phyloP scores from a whole-genome alignment of 2,329 filamentous ascomycete species.

The Paraconiothyrium brasiliense region DNA sequence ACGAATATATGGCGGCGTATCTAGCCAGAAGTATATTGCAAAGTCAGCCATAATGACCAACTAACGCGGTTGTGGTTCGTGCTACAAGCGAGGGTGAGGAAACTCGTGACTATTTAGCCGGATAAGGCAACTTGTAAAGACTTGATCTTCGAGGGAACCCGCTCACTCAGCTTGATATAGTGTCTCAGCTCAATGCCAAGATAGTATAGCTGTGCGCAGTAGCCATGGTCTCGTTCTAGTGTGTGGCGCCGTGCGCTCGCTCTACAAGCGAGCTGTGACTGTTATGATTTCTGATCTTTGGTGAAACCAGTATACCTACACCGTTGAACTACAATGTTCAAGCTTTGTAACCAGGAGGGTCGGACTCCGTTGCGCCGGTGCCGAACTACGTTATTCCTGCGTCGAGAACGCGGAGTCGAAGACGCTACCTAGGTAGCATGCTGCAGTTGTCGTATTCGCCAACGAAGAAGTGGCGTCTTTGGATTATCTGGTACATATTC shows the following conservation, averaged over 20 bases:
- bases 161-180: neutral
- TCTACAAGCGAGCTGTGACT: too few relatives aligned
- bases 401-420: neutral
- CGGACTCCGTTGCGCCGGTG: neutral
- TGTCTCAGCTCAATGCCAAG: neutral
- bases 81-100: neutral
- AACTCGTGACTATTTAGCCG: constrained; percentile 37
- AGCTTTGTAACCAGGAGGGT: neutral
- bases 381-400: neutral
- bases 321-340: neutral
- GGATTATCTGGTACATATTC: neutral
- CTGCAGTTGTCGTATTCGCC: constrained; percentile 8
- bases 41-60: constrained; percentile 33
- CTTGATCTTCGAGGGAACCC: neutral
- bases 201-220: neutral
- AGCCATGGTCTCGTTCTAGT: neutral
- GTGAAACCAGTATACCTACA: neutral
- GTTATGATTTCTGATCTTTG: neutral
- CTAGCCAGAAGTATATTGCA: constrained; percentile 24
- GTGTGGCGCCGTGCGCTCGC: neutral
- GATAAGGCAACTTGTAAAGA: constrained; percentile 30
- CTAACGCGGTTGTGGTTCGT: constrained; percentile 5
- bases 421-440: neutral
- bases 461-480: constrained; percentile 2
- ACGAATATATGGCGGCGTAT: constrained; percentile 35